These are phyloP conservation scores for Globisporangium nodosum DNA, from an alignment of 352 stramenopile species.

Conservation along the genomic window DNA sequence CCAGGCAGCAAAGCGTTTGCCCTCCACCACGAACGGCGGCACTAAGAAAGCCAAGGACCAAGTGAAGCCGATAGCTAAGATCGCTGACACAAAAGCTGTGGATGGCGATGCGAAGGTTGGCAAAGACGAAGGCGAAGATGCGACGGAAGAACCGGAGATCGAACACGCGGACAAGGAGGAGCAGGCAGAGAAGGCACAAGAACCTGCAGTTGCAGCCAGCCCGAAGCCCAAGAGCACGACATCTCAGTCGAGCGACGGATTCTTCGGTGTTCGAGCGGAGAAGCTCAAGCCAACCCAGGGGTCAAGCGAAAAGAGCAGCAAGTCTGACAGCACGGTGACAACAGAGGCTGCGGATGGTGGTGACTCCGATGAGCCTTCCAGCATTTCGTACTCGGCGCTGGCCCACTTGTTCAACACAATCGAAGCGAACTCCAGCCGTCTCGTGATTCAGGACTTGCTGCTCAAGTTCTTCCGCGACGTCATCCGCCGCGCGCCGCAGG, in stretches of 20 bases:
- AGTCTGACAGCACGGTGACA: neutral
- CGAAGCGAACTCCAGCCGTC: constrained; percentile 58
- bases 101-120: neutral
- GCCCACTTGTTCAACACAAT: constrained; percentile 76
- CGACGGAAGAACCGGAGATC: neutral
- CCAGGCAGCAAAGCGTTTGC: neutral
- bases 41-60: neutral
- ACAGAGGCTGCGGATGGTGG: constrained; percentile 6
- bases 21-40: neutral
- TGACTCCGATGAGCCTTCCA: constrained; percentile 5
- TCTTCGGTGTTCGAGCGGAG: constrained; percentile 27
- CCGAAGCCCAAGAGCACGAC: neutral
- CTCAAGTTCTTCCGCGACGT: constrained; percentile 82
- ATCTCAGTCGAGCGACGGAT: constrained; percentile 5
- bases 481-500: constrained; percentile 61
- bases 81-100: neutral
- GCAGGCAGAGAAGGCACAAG: neutral
- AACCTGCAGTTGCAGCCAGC: neutral
- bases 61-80: neutral
- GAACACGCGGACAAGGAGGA: neutral
- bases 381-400: constrained; percentile 48
- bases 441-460: constrained; percentile 86
- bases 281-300: constrained; percentile 17
- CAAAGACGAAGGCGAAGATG: neutral
- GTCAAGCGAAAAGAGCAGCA: constrained; percentile 10